Base-by-base conservation (phyloP, 768 basidiomycete genomes). In the Leucocoprinus leucothites region DNA sequence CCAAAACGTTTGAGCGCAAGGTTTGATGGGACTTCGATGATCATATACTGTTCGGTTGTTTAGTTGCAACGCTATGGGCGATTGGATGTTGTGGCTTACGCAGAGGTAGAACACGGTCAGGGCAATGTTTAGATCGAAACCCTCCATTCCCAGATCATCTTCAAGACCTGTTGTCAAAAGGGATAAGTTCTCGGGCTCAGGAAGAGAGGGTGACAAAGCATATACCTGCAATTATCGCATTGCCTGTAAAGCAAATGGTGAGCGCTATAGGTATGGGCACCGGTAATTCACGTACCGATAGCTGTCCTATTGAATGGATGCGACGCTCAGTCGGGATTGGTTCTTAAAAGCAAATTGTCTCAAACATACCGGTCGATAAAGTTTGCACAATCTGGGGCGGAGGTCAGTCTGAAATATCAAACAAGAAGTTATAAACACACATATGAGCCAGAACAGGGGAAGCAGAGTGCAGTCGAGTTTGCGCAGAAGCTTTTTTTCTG, bases 81-180 rank as follows among this genome's bases (percentile, higher is more conserved):
- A 4, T 44, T 35, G 47, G 56, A 14, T 14, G 44, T 41, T 41
- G 46, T 40, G 3, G 54, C 62, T 21, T 53, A 76, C 74, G 19
- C 69, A 69, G 35, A 72, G 56, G 53, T 77, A 78, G 64, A 77
- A 76, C 9, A 74, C 57, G 0, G 75, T 77, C 16, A 78, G 57
- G 2, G 72, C 69, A 26, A 69, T 69, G 57, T 78, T 76, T 44
- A 74, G 71, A 59, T 77, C 74, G 31, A 66, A 68, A 1, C 74
- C 74, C 11, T 63, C 55, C 71, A 76, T 72, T 5, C 71, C 71
- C 1, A 77, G 66, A 48, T 77, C 74, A 42, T 69, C 70, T 57
- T 75, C 74, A 16, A 76, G 59, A 6, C 70, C 69, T 71, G 25
- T 31, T 11, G 38, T 18, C 40, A 40, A 9, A 14, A 9, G 1